Conservation (phyloP, 2,329 filamentous ascomycete genomes). For the Chaetomiaceae sp. region DNA sequence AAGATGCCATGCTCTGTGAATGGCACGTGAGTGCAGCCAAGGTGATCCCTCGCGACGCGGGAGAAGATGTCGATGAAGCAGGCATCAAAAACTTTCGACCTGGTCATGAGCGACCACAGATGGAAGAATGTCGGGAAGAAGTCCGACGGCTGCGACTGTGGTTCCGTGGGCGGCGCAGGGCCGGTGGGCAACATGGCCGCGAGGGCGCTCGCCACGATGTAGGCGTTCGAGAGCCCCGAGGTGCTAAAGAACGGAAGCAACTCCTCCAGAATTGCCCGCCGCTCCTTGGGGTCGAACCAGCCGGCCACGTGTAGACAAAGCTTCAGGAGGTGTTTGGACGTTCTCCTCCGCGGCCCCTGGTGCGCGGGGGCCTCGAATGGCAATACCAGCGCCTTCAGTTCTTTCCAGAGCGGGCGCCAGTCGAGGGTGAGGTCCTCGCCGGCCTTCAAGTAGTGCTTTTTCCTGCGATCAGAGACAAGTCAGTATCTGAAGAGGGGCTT, state of each 20-base stretch:
- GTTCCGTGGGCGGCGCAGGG: constrained; percentile 65
- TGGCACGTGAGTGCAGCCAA: constrained; percentile 68
- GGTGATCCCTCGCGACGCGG: constrained; percentile 76
- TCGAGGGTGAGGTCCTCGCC: constrained; percentile 86
- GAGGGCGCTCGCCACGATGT: constrained; percentile 83
- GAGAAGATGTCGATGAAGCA: constrained; percentile 89
- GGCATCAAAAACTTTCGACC: constrained; percentile 82
- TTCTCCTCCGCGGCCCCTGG: constrained; percentile 51
- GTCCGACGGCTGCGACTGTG: constrained; percentile 77
- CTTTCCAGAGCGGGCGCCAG: constrained; percentile 89
- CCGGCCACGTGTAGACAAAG: constrained; percentile 84
- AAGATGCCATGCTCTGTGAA: constrained; percentile 89
- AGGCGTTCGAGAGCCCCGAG: constrained; percentile 86
- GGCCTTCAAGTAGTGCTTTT: constrained; percentile 91
- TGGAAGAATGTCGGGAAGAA: constrained; percentile 95
- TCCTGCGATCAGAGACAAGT: constrained; percentile 46
- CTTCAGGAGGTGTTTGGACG: constrained; percentile 69
- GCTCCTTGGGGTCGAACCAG: constrained; percentile 86
- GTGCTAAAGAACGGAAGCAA: constrained; percentile 86
- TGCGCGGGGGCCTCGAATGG: constrained; percentile 74
- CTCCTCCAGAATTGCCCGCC: constrained; percentile 76
- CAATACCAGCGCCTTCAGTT: constrained; percentile 84
- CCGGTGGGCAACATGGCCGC: constrained; percentile 85
- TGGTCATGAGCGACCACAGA: constrained; percentile 87
- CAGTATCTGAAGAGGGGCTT: not conserved